Base-by-base conservation (phyloP, 176 grass and related monocot species). In the Oryza punctata region DNA sequence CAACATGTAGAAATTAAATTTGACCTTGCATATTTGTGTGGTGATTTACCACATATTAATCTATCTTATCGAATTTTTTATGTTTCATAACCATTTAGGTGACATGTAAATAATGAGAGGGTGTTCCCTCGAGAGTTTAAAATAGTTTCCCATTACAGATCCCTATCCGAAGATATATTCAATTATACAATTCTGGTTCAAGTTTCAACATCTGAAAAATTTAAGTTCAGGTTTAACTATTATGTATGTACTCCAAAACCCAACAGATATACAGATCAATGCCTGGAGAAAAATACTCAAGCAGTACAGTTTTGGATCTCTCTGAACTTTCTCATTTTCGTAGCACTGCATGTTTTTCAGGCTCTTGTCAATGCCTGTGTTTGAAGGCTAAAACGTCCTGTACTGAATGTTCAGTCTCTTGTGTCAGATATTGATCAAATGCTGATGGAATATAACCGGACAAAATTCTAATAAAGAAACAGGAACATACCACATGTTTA, bases 401-500 rank as follows among this genome's bases (percentile, higher is more conserved):
- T 72, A 47, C 19, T n/a, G 26, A 66, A 7, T 54, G 47, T 32
- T 57, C 52, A 57, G 18, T 6, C 52, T 57, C 57, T 24, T 24
- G n/a, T 61, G 19, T 61, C 57, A 59, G 70, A 46, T 14, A 69
- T 38, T 21, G 72, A 81, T 76, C 38, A 38, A 81, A 38, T 63
- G 19, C 27, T 29, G 50, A 50, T 25, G 50, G 78, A 64, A 83
- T 83, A 71, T 69, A 79, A 19, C 52, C 68, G 30, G 79, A 23
- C 81, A 65, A 6, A 41, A 10, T 10, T 1, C 4, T 40, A 66
- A 30, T 23, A 29, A 0, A 1, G 3, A 38, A 69, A 14, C 5
- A 37, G 45, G 12, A 28, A 30, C 72, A 27, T 28, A 38, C 37
- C 78, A 82, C 85, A 77, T 82, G 65, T 41, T 83, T 68, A 69